A percentile compares a stretch with the other conserved stretches of the same genome.
Evolutionary conservation across 352 stramenopile genomes (phyloP).

Genomic region (Globisporangium orthogonon): DNA sequence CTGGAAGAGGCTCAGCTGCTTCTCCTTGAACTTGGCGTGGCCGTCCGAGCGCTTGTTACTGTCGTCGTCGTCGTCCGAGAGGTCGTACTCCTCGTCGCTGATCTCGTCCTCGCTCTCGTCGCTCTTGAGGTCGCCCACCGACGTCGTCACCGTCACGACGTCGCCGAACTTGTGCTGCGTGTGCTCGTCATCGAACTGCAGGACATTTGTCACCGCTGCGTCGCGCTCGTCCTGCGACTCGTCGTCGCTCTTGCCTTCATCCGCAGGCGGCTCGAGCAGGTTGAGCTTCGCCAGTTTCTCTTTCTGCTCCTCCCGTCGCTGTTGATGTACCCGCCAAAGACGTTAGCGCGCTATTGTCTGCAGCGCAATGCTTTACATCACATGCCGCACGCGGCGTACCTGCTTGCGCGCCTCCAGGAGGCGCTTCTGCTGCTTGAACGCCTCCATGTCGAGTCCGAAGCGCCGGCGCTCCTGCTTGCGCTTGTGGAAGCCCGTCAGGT

Average conservation of each 20-base stretch:
- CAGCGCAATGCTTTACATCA: neutral
- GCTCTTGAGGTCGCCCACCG: conserved; percentile 68
- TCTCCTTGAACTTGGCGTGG: conserved; percentile 35
- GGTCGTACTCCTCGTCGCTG: conserved; percentile 55
- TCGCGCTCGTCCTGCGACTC: conserved; percentile 18
- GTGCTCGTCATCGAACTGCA: conserved; percentile 76
- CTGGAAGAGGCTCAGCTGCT: conserved; percentile 81
- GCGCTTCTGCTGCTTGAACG: conserved; percentile 84
- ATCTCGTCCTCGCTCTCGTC: conserved; percentile 62
- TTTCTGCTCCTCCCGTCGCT: conserved; percentile 76
- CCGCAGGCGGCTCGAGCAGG: conserved; percentile 22
- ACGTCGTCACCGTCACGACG: conserved; percentile 83
- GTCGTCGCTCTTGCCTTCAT: conserved; percentile 22
- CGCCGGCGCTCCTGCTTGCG: conserved; percentile 82
- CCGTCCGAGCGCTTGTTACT: conserved; percentile 13
- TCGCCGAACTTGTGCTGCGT: conserved; percentile 84
- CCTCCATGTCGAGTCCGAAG: conserved; percentile 86
- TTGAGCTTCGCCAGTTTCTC: conserved; percentile 55
- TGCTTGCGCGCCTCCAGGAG: conserved; percentile 79
- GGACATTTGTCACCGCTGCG: conserved; percentile 47
- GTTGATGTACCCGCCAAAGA: neutral
- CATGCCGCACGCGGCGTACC: conserved; percentile 7
- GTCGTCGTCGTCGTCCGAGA: conserved; percentile 43
- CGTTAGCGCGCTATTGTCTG: neutral
- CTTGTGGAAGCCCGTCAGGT: conserved; percentile 83